phyloP scores from a whole-genome alignment of 768 basidiomycete species.

The Leccinum subgranulosum region DNA sequence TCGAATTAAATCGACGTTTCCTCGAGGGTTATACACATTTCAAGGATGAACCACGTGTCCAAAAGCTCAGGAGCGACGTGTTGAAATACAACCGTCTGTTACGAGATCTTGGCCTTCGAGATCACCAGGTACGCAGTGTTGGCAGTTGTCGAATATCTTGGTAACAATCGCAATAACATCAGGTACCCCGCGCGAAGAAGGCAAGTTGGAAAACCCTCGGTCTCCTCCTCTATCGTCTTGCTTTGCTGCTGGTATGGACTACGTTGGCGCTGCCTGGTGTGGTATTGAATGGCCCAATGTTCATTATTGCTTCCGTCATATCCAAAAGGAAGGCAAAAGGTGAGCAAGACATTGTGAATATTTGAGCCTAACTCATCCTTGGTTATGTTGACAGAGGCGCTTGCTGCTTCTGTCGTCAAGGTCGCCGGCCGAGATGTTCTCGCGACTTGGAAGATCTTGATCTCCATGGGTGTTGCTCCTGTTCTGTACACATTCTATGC shows the following conservation, averaged over 20 bases:
- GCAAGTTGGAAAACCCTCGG: constrained; percentile 86
- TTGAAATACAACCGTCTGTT: constrained; percentile 87
- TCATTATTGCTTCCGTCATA: constrained; percentile 84
- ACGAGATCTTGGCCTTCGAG: constrained; percentile 85
- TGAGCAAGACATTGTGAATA: constrained; percentile 24
- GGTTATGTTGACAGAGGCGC: constrained; percentile 61
- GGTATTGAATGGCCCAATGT: constrained; percentile 89
- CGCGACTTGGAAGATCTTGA: constrained; percentile 96
- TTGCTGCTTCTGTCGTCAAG: constrained; percentile 93
- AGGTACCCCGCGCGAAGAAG: constrained; percentile 86
- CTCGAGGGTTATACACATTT: constrained; percentile 91
- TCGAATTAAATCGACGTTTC: constrained; percentile 90
- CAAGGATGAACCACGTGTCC: constrained; percentile 87
- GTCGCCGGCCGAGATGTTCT: constrained; percentile 95
- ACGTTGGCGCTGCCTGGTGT: constrained; percentile 86
- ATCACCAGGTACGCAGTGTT: constrained; percentile 70
- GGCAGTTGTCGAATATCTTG: not conserved
- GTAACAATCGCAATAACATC: not conserved
- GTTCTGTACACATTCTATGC: constrained; percentile 84
- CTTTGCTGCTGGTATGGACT: constrained; percentile 77
- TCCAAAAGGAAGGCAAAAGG: constrained; percentile 90
- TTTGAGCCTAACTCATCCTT: not conserved
- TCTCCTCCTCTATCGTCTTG: constrained; percentile 77
- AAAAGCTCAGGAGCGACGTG: constrained; percentile 75
- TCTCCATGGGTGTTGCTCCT: constrained; percentile 88